Conservation (phyloP, 1,284 basidiomycete species). For the Cystobasidium slooffiae region DNA sequence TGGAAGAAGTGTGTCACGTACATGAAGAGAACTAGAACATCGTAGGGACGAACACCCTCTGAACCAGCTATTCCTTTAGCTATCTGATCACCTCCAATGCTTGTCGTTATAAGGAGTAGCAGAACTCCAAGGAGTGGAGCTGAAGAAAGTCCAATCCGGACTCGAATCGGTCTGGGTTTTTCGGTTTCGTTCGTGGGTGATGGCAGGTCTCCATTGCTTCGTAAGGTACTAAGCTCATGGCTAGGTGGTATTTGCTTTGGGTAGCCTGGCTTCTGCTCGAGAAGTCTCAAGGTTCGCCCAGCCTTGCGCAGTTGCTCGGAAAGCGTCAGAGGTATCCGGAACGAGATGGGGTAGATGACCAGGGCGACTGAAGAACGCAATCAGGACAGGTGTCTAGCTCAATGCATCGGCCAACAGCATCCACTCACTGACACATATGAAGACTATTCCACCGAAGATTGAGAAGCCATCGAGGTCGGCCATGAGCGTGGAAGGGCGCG, state of each 20-base stretch:
- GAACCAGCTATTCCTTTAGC: conserved; percentile 70
- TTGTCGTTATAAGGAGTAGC: conserved; percentile 74
- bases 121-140: conserved; percentile 79
- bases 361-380: conserved; percentile 61
- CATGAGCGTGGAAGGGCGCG: conserved; percentile 59
- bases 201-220: neutral
- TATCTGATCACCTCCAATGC: conserved; percentile 69
- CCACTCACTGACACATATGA: conserved; percentile 71
- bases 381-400: neutral
- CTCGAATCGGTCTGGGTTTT: conserved; percentile 49
- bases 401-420: neutral
- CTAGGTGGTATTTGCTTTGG: neutral
- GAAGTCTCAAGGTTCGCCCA: neutral
- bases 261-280: conserved; percentile 6
- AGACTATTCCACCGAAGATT: conserved; percentile 64
- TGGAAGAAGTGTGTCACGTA: conserved; percentile 55
- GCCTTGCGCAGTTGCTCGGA: conserved; percentile 28
- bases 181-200: neutral
- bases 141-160: conserved; percentile 67
- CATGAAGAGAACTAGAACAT: conserved; percentile 90
- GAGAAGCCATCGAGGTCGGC: conserved; percentile 45
- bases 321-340: conserved; percentile 61
- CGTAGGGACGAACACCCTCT: conserved; percentile 83
- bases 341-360: conserved; percentile 68
- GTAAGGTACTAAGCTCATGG: conserved; percentile 9